A percentile compares a stretch with the other conserved stretches of the same genome.
Conservation (phyloP, 2,329 filamentous ascomycete genomes). For the Fusarium tanahbumbuense region DNA sequence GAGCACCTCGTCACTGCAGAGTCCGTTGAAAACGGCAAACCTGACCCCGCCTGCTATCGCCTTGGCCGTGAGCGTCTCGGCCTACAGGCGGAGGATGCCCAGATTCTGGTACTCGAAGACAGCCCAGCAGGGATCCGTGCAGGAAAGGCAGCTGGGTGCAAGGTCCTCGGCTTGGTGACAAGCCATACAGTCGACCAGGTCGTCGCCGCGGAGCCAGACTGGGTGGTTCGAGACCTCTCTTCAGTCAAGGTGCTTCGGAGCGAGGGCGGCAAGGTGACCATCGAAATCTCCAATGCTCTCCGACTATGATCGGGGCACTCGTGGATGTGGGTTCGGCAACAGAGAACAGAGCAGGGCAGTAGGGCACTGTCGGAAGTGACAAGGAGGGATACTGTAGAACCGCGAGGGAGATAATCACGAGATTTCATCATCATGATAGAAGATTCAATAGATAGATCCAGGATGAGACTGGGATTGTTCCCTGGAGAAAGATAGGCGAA, state of each 20-base stretch:
- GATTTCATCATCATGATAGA: constrained; percentile 37
- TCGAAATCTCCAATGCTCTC: constrained; percentile 76
- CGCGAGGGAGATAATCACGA: constrained; percentile 24
- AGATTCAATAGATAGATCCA: constrained; percentile 28
- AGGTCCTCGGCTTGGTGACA: constrained; percentile 85
- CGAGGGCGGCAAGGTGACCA: constrained; percentile 68
- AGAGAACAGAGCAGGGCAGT: constrained; percentile 14
- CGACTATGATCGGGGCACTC: constrained; percentile 42
- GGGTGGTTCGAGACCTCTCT: constrained; percentile 82
- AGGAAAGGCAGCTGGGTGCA: constrained; percentile 87
- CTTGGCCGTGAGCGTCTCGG: constrained; percentile 73
- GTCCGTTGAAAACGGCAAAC: constrained; percentile 80
- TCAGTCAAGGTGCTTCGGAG: constrained; percentile 74
- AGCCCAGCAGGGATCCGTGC: constrained; percentile 85
- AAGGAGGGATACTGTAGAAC: neutral
- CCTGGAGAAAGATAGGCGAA: constrained; percentile 28
- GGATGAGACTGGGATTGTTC: constrained; percentile 7
- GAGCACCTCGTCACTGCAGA: constrained; percentile 78
- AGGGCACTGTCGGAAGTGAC: constrained; percentile 7
- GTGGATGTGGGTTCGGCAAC: constrained; percentile 11
- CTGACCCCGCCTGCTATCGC: constrained; percentile 78
- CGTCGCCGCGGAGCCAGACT: constrained; percentile 82
- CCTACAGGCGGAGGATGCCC: constrained; percentile 59
- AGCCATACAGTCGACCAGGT: constrained; percentile 82
- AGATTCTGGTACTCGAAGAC: constrained; percentile 85